These are phyloP conservation scores for Proliferodiscus dingleyae DNA, from an alignment of 2,329 filamentous ascomycete genomes.

Conservation along the genomic window DNA sequence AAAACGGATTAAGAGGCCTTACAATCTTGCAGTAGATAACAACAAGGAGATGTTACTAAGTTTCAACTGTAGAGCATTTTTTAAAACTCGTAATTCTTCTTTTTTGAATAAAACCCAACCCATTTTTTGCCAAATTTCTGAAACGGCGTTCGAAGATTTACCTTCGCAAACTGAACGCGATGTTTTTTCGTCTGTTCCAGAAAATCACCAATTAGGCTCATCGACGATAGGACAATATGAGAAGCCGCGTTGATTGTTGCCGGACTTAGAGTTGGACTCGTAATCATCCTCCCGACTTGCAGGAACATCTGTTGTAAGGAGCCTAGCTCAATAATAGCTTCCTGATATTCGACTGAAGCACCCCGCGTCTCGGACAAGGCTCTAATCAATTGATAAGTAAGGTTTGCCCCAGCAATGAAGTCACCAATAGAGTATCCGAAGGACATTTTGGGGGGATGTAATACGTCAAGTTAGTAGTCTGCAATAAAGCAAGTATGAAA, in stretches of 20 bases:
- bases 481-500: no score
- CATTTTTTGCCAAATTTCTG: conserved; percentile 4
- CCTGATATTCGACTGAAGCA: conserved; percentile 3
- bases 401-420: conserved; percentile 3
- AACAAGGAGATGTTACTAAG: not conserved
- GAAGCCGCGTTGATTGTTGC: conserved; percentile 4
- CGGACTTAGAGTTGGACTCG: not conserved
- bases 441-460: no score
- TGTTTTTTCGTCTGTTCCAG: no score
- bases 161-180: no score
- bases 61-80: not conserved
- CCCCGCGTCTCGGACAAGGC: conserved; percentile 5
- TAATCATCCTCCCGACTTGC: conserved; percentile 2
- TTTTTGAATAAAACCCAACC: conserved; percentile 2
- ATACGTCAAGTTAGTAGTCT: no score
- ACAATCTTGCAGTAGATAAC: not conserved
- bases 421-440: conserved; percentile 6
- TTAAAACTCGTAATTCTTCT: not conserved
- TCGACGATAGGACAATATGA: not conserved
- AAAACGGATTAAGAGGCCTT: not conserved
- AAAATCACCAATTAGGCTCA: no score
- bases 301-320: conserved; percentile 6
- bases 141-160: not conserved
- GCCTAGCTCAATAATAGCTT: conserved; percentile 1
- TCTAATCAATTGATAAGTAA: not conserved